Conservation (phyloP, 169 alveolate genomes). For the Plasmodium falciparum region DNA sequence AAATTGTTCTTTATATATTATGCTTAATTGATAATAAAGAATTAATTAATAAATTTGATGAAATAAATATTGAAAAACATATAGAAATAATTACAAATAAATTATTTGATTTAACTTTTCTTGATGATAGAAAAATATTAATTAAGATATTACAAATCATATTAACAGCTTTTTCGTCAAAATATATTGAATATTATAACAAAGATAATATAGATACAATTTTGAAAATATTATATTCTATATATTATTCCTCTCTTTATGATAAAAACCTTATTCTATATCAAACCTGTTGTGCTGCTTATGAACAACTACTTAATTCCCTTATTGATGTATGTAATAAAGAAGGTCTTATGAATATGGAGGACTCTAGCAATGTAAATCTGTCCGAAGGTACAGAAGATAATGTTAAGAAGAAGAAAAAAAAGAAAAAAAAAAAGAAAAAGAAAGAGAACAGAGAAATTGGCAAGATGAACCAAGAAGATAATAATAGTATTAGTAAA, state of each 20-base stretch:
- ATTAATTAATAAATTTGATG: conserved; percentile 22
- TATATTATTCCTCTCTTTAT: conserved; percentile 63
- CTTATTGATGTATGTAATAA: conserved; percentile 64
- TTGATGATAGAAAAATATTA: conserved; percentile 42
- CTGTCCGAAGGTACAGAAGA: not conserved
- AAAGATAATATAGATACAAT: conserved; percentile 58
- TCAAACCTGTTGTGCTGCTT: conserved; percentile 72
- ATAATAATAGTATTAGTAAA: not conserved
- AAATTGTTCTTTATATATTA: conserved; percentile 48
- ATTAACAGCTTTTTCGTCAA: conserved; percentile 61
- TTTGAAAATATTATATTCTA: conserved; percentile 53
- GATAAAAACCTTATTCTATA: conserved; percentile 48
- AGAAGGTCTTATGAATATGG: conserved; percentile 7
- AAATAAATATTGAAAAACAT: conserved; percentile 47
- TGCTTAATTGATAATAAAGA: conserved; percentile 64
- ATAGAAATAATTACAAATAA: conserved; percentile 63
- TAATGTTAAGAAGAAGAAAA: not conserved
- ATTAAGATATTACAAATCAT: conserved; percentile 67
- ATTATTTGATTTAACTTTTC: conserved; percentile 65
- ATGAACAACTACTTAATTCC: conserved; percentile 57
- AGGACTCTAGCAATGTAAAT: not conserved
- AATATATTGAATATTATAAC: conserved; percentile 44
- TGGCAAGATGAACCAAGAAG: not conserved
- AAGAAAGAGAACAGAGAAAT: too few species aligned
- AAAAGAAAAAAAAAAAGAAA: not conserved